These are phyloP conservation scores for Salvia sclarea DNA, from an alignment of 305 asterid genomes.

Conservation along the genomic window DNA sequence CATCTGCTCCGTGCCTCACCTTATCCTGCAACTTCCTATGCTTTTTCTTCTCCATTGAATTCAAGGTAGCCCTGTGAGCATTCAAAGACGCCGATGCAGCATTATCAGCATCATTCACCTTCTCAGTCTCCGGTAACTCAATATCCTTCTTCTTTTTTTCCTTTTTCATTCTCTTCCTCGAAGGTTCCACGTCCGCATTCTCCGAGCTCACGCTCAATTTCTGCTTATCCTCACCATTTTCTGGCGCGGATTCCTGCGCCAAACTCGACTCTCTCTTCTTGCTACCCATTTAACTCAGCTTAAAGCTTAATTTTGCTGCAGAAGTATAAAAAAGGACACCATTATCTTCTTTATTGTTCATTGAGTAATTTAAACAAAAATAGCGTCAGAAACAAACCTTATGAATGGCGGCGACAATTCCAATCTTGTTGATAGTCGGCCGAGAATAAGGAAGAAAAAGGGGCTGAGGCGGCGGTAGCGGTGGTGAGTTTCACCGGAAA, in stretches of 20 bases:
- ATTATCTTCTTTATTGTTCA: conserved; percentile 11
- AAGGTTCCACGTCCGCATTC: conserved; percentile 39
- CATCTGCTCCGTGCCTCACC: conserved; percentile 42
- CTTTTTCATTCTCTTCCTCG: conserved; percentile 58
- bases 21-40: conserved; percentile 58
- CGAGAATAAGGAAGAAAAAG: no score
- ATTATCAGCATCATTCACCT: conserved; percentile 31
- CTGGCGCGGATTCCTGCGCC: conserved; percentile 36
- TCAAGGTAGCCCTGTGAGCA: conserved; percentile 35
- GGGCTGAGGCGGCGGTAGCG: no score
- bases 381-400: not conserved
- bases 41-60: conserved; percentile 76
- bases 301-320: conserved; percentile 21
- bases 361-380: not conserved
- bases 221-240: conserved; percentile 24
- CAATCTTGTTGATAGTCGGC: no score
- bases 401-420: no score
- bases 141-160: conserved; percentile 46
- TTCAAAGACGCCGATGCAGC: conserved; percentile 44
- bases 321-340: not conserved
- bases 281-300: conserved; percentile 44
- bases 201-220: conserved; percentile 25
- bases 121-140: conserved; percentile 31
- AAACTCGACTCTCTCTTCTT: conserved; percentile 54
- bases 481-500: no score